A percentile compares a stretch with the other conserved stretches of the same genome.
Conservation (phyloP, 169 alveolate genomes). For the Cryptosporidium meleagridis region DNA sequence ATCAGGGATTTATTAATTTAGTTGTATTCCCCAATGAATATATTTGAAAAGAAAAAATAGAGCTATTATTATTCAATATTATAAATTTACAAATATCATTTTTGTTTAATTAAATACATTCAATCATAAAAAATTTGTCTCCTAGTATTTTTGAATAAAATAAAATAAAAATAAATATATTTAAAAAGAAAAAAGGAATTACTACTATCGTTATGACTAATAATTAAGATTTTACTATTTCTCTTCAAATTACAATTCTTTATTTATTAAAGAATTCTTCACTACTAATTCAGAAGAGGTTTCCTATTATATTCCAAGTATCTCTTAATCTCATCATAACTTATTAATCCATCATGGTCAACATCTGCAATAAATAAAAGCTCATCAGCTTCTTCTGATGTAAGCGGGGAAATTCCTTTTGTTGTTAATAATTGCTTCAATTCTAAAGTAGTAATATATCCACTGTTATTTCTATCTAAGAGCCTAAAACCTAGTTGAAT, state of each 20-base stretch:
- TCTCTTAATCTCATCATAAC: constrained; percentile 69
- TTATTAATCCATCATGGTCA: constrained; percentile 66
- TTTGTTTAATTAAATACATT: constrained; percentile 4
- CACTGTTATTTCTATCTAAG: constrained; percentile 66
- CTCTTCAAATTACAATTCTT: background rate
- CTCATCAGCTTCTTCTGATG: constrained; percentile 72
- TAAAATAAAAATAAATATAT: background rate
- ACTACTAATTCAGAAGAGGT: constrained; percentile 27
- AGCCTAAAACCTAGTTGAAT: constrained; percentile 64
- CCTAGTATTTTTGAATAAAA: background rate
- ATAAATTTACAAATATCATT: background rate
- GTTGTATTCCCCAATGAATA: constrained; percentile 15
- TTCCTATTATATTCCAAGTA: constrained; percentile 70
- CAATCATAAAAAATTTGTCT: background rate
- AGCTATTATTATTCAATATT: too few species aligned
- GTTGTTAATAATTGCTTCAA: constrained; percentile 62
- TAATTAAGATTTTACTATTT: background rate
- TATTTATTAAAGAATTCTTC: background rate
- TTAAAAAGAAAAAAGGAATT: background rate
- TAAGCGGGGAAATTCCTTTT: constrained; percentile 64
- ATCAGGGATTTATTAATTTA: constrained; percentile 25
- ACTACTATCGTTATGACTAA: background rate
- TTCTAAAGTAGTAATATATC: constrained; percentile 61
- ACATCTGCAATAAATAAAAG: constrained; percentile 66
- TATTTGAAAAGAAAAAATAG: background rate